A percentile compares a stretch with the other conserved stretches of the same genome.
These are phyloP conservation scores for Diospyros kaki DNA, from an alignment of 148 eudicot species.

Conservation along the genomic window DNA sequence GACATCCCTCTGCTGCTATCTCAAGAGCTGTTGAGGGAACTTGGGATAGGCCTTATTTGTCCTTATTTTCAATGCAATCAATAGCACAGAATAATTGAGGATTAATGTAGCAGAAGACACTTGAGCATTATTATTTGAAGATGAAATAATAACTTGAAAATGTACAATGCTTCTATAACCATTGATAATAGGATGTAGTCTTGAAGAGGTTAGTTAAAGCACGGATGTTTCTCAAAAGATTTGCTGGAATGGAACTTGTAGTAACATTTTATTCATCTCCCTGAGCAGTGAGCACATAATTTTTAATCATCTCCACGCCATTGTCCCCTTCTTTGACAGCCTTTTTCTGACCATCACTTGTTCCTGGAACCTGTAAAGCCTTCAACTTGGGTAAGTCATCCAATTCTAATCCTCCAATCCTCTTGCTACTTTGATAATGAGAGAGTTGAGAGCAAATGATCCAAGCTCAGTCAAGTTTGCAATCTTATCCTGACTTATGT, in stretches of 20 bases:
- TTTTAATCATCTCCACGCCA: conserved; percentile 47
- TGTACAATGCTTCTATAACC: conserved; percentile 70
- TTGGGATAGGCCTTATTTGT: conserved; percentile 92
- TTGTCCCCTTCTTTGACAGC: conserved; percentile 95
- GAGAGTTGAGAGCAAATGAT: conserved; percentile 60
- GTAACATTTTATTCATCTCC: conserved; percentile 69
- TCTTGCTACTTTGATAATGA: conserved; percentile 76
- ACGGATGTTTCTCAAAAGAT: conserved; percentile 75
- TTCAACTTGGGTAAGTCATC: conserved; percentile 92
- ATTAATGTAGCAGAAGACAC: conserved; percentile 80
- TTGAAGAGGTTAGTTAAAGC: conserved; percentile 72
- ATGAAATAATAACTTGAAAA: conserved; percentile 61
- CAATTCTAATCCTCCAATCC: conserved; percentile 88
- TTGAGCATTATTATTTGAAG: conserved; percentile 78
- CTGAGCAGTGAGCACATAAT: conserved; percentile 12
- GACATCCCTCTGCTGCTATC: conserved; percentile 86
- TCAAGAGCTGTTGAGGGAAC: conserved; percentile 90
- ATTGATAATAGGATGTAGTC: conserved; percentile 51
- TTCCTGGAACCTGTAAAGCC: conserved; percentile 81
- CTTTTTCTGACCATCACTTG: conserved; percentile 88
- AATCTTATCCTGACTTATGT: conserved; percentile 56
- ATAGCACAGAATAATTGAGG: conserved; percentile 85
- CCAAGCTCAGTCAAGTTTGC: conserved; percentile 63
- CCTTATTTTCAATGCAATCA: conserved; percentile 64
- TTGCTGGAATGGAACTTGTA: conserved; percentile 51